Evolutionary conservation across 2,329 filamentous ascomycete genomes (phyloP), one percentile per base, ranked within the genome.

Genomic region (Fusarium paranaense): DNA sequence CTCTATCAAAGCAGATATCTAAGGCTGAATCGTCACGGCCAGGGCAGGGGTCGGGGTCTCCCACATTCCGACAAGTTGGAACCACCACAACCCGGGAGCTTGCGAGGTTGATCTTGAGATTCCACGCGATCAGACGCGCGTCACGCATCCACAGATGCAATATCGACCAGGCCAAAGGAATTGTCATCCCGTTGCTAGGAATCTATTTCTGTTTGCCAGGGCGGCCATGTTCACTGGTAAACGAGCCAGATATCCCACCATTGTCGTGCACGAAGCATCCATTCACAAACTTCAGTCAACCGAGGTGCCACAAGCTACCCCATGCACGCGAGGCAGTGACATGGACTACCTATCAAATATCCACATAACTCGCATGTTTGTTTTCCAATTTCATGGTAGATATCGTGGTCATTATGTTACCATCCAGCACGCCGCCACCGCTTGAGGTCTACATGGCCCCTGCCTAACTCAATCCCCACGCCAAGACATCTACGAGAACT

Each of bases 111-210:
- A 25, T 60, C 37, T 60, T 42, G 56, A 37, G 35, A 40, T 25
- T 60, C 37, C 37, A 40, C 57, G 57, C 37, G 35, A 40, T 42
- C 35, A 60, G 35, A 60, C 57, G 57, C 57, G 57, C 57, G 57
- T 60, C 57, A 37, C 20, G 25, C 10, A 25, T 25, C 56, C 56
- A 38, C 20, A 18, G 52, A 32, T 14, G 5, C 30, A 35, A 10
- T 30, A 14, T 7, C 0, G 32, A 56, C 30, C 52, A 35, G 27
- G n/a, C 6, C 52, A 22, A 20, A 33, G 30, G 9, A 14, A 56
- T 35, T 22, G 0, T 4, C n/a, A 2, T 25, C 2, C 42, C 42
- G 42, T 8, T 16, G 22, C 42, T 47, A 9, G 22, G 4, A 47
- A 47, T 14, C 42, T 10, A 14, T 16, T 45, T 25, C 42, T 45